These are phyloP conservation scores for Rauvolfia tetraphylla DNA, from an alignment of 257 asterid species.

Conservation along the genomic window DNA sequence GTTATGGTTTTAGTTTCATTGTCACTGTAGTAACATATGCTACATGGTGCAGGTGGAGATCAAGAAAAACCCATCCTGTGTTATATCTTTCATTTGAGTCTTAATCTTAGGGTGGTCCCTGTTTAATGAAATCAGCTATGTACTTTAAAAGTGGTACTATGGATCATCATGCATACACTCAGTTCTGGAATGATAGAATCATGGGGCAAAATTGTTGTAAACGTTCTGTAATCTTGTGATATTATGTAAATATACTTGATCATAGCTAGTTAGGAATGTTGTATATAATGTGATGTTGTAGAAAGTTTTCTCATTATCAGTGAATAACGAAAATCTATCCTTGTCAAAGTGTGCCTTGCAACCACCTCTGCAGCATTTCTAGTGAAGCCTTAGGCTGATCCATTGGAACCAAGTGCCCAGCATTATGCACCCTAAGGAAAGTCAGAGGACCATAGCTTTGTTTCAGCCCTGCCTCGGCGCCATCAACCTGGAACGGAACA, in stretches of 20 bases:
- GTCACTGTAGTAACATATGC: not conserved
- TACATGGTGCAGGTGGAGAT: not conserved
- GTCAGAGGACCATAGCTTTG: constrained; percentile 53
- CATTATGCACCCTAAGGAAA: constrained; percentile 55
- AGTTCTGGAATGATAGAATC: too few relatives aligned
- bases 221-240: too few relatives aligned
- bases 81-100: too few relatives aligned
- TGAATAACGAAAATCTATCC: not conserved
- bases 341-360: constrained; percentile 31
- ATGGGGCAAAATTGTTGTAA: too few relatives aligned
- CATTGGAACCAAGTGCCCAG: constrained; percentile 85
- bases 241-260: too few relatives aligned
- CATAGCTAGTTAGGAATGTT: too few relatives aligned
- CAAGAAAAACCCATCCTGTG: not conserved
- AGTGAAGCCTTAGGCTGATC: constrained; percentile 71
- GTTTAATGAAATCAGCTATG: too few relatives aligned
- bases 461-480: constrained; percentile 38
- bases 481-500: constrained; percentile 45
- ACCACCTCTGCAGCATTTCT: constrained; percentile 64
- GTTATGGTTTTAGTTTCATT: not conserved
- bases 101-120: too few relatives aligned
- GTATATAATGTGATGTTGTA: too few relatives aligned
- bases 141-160: too few relatives aligned
- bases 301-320: too few relatives aligned
- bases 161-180: too few relatives aligned